These are phyloP conservation scores for Nicotiana tomentosiformis DNA, from an alignment of 257 asterid genomes.

Conservation along the genomic window DNA sequence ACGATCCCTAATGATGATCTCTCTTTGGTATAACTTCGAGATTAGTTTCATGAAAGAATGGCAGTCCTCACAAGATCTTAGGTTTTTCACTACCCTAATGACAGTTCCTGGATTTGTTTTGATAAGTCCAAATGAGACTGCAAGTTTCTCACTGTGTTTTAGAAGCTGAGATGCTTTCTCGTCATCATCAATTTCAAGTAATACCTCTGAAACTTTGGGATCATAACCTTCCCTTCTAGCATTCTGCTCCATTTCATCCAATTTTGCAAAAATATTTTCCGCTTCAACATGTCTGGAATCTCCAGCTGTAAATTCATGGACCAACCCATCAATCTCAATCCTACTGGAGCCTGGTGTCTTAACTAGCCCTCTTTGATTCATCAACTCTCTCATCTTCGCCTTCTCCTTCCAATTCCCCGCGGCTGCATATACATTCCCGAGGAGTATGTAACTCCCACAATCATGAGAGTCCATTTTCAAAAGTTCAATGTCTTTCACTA, in stretches of 20 bases:
- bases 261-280: background rate
- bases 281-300: constrained; percentile 18
- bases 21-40: constrained; percentile 22
- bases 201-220: constrained; percentile 8
- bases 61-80: constrained; percentile 27
- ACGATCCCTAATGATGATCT: constrained; percentile 21
- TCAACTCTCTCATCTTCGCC: constrained; percentile 8
- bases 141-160: constrained; percentile 31
- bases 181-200: constrained; percentile 17
- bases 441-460: constrained; percentile 11
- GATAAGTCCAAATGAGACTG: constrained; percentile 22
- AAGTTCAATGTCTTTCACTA: constrained; percentile 9
- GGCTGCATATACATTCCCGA: constrained; percentile 12
- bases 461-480: constrained; percentile 12
- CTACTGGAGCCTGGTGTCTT: constrained; percentile 16
- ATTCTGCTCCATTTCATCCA: constrained; percentile 11
- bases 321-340: constrained; percentile 17
- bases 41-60: constrained; percentile 25
- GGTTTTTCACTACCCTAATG: constrained; percentile 25
- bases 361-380: constrained; percentile 15
- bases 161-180: constrained; percentile 26
- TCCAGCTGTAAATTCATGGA: constrained; percentile 26
- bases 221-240: constrained; percentile 20
- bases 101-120: constrained; percentile 11
- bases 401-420: constrained; percentile 20